phyloP scores from a whole-genome alignment of 768 basidiomycete species.

The Mycena belliarum region DNA sequence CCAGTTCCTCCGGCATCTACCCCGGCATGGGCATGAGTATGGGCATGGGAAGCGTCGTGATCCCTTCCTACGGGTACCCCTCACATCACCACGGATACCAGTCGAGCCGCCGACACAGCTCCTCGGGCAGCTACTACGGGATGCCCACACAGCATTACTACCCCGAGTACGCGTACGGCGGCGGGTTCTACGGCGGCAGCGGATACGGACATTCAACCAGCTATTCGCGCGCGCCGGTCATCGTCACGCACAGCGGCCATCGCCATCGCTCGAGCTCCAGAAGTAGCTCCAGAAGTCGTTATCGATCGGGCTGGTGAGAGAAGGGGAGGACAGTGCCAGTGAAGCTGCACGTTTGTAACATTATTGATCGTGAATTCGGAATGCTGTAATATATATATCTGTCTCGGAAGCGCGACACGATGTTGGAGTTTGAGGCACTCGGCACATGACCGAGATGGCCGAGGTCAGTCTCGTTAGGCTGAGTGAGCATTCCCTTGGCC shows the following conservation, averaged over 20 bases:
- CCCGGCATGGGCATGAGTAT: slow-evolving; percentile 1
- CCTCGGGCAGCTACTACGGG: slow-evolving; percentile 5
- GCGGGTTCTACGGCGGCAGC: neutral
- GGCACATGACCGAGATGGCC: too few species aligned
- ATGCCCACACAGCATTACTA: slow-evolving; percentile 8
- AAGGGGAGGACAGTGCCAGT: too few species aligned
- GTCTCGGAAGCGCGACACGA: too few species aligned
- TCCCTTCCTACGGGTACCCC: neutral
- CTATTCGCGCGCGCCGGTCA: neutral
- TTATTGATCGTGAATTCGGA: too few species aligned
- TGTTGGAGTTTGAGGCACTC: too few species aligned
- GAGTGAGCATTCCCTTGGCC: too few species aligned
- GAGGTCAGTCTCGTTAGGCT: too few species aligned
- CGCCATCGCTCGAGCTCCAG: too few species aligned
- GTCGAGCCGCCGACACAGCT: neutral
- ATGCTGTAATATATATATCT: too few species aligned
- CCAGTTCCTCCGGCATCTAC: slow-evolving; percentile 1
- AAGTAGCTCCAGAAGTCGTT: neutral
- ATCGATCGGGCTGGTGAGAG: slow-evolving; percentile 8
- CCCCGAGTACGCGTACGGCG: neutral
- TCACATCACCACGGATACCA: neutral
- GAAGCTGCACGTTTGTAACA: too few species aligned
- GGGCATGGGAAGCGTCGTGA: neutral
- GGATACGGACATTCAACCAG: neutral
- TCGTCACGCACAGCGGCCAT: neutral